Evolutionary conservation across 805 yeast species (phyloP).

Genomic region (Yamadazyma paraphyllophila): DNA sequence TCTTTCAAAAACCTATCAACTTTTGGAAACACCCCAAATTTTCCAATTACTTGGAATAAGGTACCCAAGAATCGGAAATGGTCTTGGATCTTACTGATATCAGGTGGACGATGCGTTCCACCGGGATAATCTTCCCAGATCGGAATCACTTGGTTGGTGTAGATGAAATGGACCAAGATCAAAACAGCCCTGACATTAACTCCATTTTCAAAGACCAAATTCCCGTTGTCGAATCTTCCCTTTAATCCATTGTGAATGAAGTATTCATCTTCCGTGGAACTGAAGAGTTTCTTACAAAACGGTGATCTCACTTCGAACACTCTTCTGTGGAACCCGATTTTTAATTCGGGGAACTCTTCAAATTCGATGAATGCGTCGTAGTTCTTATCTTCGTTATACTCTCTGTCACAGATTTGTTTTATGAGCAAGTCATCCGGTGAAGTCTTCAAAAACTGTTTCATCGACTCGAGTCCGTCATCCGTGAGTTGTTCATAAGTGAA

Average conservation of each 20-base stretch:
- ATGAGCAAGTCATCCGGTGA: neutral
- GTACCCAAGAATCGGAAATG: constrained; percentile 26
- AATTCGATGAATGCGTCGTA: constrained; percentile 37
- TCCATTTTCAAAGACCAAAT: constrained; percentile 19
- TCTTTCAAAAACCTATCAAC: constrained; percentile 16
- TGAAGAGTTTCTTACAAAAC: constrained; percentile 23
- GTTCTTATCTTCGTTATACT: constrained; percentile 20
- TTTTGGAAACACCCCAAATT: constrained; percentile 25
- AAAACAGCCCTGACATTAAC: constrained; percentile 39
- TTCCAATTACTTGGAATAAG: constrained; percentile 20
- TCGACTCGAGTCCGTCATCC: neutral
- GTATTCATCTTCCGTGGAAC: constrained; percentile 18
- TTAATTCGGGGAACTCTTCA: constrained; percentile 18
- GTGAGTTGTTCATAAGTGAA: constrained; percentile 17
- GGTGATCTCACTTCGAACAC: constrained; percentile 32
- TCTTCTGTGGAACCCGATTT: constrained; percentile 35
- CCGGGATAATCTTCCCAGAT: constrained; percentile 45
- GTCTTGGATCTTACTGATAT: constrained; percentile 25
- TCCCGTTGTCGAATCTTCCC: constrained; percentile 19
- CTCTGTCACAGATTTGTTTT: neutral
- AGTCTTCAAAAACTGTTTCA: neutral
- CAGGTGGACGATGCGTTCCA: constrained; percentile 25
- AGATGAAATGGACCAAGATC: constrained; percentile 43
- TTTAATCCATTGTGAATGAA: constrained; percentile 23
- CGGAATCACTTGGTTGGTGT: constrained; percentile 45